A percentile compares a stretch with the other conserved stretches of the same genome.
These are phyloP conservation scores for Salvia rosmarinus DNA, from an alignment of 257 asterid species.

Conservation along the genomic window DNA sequence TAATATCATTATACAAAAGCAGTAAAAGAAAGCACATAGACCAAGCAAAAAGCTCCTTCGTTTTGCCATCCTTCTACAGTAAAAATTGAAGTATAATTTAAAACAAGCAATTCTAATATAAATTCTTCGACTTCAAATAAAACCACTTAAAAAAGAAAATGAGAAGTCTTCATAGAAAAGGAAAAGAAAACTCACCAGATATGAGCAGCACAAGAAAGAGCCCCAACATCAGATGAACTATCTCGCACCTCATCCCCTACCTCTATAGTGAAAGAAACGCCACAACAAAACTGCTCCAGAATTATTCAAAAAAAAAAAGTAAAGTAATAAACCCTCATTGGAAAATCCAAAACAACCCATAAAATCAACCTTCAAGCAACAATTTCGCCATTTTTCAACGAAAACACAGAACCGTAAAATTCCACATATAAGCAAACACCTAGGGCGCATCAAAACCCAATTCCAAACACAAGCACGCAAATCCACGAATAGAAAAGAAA, in stretches of 20 bases:
- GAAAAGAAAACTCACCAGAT: conserved; percentile 52
- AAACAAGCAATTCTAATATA: conserved; percentile 15
- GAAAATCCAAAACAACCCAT: conserved; percentile 21
- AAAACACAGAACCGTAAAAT: conserved; percentile 26
- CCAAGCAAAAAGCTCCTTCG: conserved; percentile 14
- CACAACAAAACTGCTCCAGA: conserved; percentile 33
- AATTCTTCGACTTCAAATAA: conserved; percentile 19
- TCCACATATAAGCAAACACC: conserved; percentile 30
- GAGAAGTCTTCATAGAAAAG: not conserved
- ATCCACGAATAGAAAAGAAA: not conserved
- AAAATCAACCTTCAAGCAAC: conserved; percentile 21
- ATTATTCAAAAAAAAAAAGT: too few species aligned
- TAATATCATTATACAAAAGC: conserved; percentile 16
- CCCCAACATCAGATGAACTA: conserved; percentile 38
- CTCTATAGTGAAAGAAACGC: conserved; percentile 33
- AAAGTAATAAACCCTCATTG: conserved; percentile 10
- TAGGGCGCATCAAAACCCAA: conserved; percentile 32
- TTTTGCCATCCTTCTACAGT: not conserved
- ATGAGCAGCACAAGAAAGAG: conserved; percentile 52
- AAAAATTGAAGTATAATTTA: not conserved
- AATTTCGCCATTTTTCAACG: conserved; percentile 6
- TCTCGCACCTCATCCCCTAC: conserved; percentile 56
- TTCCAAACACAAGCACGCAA: conserved; percentile 24
- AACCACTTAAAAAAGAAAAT: conserved; percentile 11
- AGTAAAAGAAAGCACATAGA: not conserved